phyloP scores from a whole-genome alignment of 2,329 filamentous ascomycete species.

The Cladosporium sp. region DNA sequence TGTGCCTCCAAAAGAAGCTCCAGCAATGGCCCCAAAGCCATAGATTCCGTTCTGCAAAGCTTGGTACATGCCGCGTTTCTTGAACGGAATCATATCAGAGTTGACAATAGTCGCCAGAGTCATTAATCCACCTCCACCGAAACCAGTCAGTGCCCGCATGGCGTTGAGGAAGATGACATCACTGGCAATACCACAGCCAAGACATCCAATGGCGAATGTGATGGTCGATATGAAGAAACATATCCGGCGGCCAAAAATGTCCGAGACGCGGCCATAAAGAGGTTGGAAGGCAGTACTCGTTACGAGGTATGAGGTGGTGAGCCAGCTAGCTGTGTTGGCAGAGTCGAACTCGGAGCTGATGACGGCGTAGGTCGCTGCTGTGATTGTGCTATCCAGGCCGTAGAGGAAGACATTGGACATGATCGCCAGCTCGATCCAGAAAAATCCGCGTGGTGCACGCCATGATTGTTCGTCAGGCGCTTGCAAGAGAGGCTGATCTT shows the following conservation, averaged over 20 bases:
- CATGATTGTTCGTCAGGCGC: constrained; percentile 19
- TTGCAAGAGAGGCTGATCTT: constrained; percentile 17
- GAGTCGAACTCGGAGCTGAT: constrained; percentile 64
- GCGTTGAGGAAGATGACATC: constrained; percentile 24
- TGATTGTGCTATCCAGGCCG: constrained; percentile 20
- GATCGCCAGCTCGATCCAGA: constrained; percentile 21
- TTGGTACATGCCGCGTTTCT: constrained; percentile 54
- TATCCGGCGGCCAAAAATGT: constrained; percentile 52
- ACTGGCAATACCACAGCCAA: constrained; percentile 28
- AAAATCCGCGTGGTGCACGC: constrained; percentile 18
- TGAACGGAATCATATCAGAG: constrained; percentile 59
- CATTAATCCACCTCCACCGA: constrained; percentile 31
- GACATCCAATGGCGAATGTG: constrained; percentile 28
- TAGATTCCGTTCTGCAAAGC: constrained; percentile 57
- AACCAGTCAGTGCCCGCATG: constrained; percentile 28
- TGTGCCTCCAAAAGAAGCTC: constrained; percentile 41
- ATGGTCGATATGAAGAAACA: constrained; percentile 30
- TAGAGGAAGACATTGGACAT: constrained; percentile 22
- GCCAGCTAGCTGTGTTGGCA: constrained; percentile 75
- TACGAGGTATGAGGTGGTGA: constrained; percentile 72
- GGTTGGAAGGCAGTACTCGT: constrained; percentile 74
- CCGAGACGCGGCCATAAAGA: constrained; percentile 67
- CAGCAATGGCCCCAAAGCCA: constrained; percentile 59
- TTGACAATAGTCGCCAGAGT: constrained; percentile 41
- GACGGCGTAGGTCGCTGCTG: constrained; percentile 18